Evolutionary conservation across 2,329 filamentous ascomycete species (phyloP).

Genomic region (Neofusicoccum laricinum): DNA sequence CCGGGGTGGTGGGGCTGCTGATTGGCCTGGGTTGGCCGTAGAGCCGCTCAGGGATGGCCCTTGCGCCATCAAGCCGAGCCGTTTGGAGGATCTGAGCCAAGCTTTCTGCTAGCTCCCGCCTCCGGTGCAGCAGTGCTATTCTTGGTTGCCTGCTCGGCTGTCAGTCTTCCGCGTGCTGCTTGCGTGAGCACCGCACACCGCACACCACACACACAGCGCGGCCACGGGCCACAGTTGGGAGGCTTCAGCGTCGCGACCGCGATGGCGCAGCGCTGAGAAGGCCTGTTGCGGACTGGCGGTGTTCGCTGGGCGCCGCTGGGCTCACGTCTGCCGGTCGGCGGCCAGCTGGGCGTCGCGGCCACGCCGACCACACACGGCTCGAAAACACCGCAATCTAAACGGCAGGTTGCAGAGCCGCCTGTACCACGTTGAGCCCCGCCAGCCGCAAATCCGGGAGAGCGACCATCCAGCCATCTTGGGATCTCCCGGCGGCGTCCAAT

Average conservation of each 20-base stretch:
- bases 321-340: not conserved
- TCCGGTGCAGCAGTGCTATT: not conserved
- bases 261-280: not conserved
- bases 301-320: not conserved
- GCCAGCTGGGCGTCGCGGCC: no score
- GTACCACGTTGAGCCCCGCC: not conserved
- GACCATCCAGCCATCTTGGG: slow-evolving; percentile 1
- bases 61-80: slow-evolving; percentile 1
- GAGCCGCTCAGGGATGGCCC: slow-evolving; percentile 6
- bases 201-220: not conserved
- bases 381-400: not conserved
- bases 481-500: not conserved
- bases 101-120: slow-evolving; percentile 9
- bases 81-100: slow-evolving; percentile 4
- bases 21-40: not conserved
- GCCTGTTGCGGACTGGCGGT: not conserved
- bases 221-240: not conserved
- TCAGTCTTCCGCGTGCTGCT: not conserved
- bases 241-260: not conserved
- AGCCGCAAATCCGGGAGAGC: slow-evolving; percentile 4
- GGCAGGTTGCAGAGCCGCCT: slow-evolving; percentile 7
- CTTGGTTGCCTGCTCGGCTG: not conserved
- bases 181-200: not conserved
- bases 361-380: no score
- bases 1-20: not conserved